A percentile compares a stretch with the other conserved stretches of the same genome.
These are phyloP conservation scores for Bacidia gigantensis DNA, from an alignment of 495 filamentous ascomycete genomes.

Conservation along the genomic window DNA sequence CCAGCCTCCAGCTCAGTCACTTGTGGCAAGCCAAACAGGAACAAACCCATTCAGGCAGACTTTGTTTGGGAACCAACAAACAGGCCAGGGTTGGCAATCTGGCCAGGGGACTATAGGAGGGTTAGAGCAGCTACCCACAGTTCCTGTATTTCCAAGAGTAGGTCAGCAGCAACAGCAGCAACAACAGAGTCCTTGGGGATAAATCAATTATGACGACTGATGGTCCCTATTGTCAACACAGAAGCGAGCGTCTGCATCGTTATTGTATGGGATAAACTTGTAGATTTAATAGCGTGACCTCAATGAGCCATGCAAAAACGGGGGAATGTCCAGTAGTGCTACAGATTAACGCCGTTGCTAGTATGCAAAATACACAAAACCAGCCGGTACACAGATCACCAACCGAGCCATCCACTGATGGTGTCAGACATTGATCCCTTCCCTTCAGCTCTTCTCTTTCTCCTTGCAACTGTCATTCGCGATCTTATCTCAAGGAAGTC, in stretches of 20 bases:
- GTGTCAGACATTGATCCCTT: slow-evolving; percentile 38
- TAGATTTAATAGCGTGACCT: neutral
- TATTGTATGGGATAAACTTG: neutral
- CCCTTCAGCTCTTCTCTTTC: slow-evolving; percentile 45
- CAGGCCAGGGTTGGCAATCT: slow-evolving; percentile 74
- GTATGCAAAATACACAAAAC: neutral
- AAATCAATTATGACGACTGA: too few species aligned
- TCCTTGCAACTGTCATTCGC: slow-evolving; percentile 41
- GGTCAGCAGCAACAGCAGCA: slow-evolving; percentile 27
- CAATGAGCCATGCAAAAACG: neutral
- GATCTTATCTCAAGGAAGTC: slow-evolving; percentile 41
- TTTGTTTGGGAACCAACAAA: slow-evolving; percentile 73
- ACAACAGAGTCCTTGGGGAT: slow-evolving; percentile 17
- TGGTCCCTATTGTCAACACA: neutral
- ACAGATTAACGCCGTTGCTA: too few species aligned
- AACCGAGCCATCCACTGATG: slow-evolving; percentile 37
- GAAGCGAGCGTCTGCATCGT: neutral
- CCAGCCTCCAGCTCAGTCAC: slow-evolving; percentile 30
- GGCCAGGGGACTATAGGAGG: slow-evolving; percentile 77
- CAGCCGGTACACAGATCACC: slow-evolving; percentile 4
- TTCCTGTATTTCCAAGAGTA: slow-evolving; percentile 77
- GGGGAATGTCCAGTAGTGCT: too few species aligned
- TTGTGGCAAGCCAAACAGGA: slow-evolving; percentile 63
- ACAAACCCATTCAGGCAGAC: slow-evolving; percentile 93
- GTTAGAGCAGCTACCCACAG: slow-evolving; percentile 62